Evolutionary conservation across 176 grass and related monocot genomes (phyloP).

Genomic region (Eleusine coracana): DNA sequence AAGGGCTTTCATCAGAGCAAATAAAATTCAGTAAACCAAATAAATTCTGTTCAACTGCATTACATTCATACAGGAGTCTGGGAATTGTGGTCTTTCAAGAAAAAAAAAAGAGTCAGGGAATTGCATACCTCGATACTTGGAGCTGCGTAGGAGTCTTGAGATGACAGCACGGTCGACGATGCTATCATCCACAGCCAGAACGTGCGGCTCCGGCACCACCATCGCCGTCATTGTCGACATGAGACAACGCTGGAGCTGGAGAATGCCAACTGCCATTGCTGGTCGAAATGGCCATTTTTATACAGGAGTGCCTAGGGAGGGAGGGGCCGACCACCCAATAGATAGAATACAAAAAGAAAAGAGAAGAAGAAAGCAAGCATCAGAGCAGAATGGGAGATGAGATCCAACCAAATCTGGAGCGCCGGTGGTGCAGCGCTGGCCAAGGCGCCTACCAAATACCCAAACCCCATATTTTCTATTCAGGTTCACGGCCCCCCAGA

Average conservation of each 20-base stretch:
- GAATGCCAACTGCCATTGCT: background rate
- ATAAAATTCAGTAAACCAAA: background rate
- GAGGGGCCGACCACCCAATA: background rate
- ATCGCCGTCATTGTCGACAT: background rate
- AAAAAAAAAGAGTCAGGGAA: too few relatives aligned
- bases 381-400: background rate
- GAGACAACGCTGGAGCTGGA: slow-evolving; percentile 9
- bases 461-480: slow-evolving; percentile 1
- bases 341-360: background rate
- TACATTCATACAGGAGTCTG: too few relatives aligned
- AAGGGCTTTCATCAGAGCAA: background rate
- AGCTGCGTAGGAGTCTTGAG: slow-evolving; percentile 60
- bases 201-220: slow-evolving; percentile 46
- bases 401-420: slow-evolving; percentile 4
- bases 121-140: slow-evolving; percentile 55
- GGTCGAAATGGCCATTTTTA: background rate
- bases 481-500: background rate
- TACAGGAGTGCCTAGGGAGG: background rate
- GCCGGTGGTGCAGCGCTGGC: slow-evolving; percentile 7
- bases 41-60: too few relatives aligned
- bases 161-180: slow-evolving; percentile 58
- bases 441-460: too few relatives aligned
- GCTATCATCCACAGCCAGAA: slow-evolving; percentile 74
- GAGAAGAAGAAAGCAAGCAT: background rate
- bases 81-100: too few relatives aligned